These are phyloP conservation scores for Beauveria australis DNA, from an alignment of 2,329 filamentous ascomycete genomes.

Conservation along the genomic window DNA sequence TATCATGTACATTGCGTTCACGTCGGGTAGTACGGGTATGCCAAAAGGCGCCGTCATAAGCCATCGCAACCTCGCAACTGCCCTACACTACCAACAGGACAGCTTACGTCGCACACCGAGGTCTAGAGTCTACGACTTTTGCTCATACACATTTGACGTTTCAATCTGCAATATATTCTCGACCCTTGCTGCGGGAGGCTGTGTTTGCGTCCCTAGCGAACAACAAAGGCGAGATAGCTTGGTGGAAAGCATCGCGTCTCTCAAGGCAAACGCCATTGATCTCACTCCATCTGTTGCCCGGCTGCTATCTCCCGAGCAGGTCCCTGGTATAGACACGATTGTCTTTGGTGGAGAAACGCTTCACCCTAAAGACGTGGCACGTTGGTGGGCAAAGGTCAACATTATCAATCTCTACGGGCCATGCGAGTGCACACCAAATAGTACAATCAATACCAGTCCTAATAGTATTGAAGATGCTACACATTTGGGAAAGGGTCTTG, in stretches of 20 bases:
- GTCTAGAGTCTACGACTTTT: background rate
- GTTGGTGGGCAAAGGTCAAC: background rate
- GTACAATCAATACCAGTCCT: background rate
- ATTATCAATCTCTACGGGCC: background rate
- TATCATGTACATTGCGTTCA: background rate
- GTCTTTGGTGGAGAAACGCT: background rate
- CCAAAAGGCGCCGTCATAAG: background rate
- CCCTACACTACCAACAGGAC: background rate
- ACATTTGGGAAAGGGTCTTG: background rate
- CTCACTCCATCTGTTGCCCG: background rate
- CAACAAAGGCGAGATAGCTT: background rate
- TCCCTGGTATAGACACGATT: background rate
- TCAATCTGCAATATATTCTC: background rate
- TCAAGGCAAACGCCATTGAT: background rate
- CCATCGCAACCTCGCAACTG: background rate
- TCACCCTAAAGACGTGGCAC: background rate
- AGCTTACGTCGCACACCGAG: background rate
- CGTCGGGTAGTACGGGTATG: background rate
- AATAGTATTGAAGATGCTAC: background rate
- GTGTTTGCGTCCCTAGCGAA: background rate
- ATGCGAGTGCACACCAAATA: background rate
- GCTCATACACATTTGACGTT: background rate
- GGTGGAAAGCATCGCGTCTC: background rate
- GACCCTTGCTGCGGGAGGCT: background rate
- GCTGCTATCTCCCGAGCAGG: background rate